phyloP scores from a whole-genome alignment of 768 basidiomycete genomes.

The Porphyrellus cyaneotinctus region DNA sequence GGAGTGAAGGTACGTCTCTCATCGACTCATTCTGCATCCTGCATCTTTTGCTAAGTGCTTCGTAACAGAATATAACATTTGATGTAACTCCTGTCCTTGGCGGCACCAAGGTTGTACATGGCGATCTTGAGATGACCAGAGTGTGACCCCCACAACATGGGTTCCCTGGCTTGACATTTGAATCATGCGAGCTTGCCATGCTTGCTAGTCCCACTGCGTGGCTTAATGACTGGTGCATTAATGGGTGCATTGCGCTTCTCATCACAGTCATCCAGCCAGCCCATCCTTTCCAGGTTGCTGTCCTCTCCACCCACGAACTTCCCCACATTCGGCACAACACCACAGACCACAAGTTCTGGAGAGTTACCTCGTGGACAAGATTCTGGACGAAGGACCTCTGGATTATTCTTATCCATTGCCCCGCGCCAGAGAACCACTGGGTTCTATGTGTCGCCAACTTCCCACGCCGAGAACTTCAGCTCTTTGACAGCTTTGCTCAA shows the following conservation, averaged over 20 bases:
- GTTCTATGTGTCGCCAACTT: constrained; percentile 26
- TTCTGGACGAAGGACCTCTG: constrained; percentile 18
- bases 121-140: background rate
- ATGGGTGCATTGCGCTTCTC: constrained; percentile 12
- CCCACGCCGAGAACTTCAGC: background rate
- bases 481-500: constrained; percentile 14
- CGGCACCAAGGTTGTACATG: background rate
- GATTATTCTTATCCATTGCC: constrained; percentile 37
- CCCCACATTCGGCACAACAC: background rate
- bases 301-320: constrained; percentile 12
- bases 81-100: background rate
- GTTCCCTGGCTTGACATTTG: constrained; percentile 4
- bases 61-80: background rate
- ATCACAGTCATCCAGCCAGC: background rate
- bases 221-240: constrained; percentile 17
- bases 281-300: background rate
- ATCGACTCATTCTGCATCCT: too few relatives aligned
- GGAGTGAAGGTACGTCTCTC: background rate
- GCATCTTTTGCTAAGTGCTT: too few relatives aligned
- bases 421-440: constrained; percentile 28
- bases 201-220: constrained; percentile 1
- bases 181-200: constrained; percentile 1
- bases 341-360: constrained; percentile 20
- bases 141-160: background rate
- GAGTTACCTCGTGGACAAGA: background rate